Evolutionary conservation across 345 rosid genomes (phyloP), one percentile per base, ranked within the genome.

Genomic region (Alliaria petiolata): DNA sequence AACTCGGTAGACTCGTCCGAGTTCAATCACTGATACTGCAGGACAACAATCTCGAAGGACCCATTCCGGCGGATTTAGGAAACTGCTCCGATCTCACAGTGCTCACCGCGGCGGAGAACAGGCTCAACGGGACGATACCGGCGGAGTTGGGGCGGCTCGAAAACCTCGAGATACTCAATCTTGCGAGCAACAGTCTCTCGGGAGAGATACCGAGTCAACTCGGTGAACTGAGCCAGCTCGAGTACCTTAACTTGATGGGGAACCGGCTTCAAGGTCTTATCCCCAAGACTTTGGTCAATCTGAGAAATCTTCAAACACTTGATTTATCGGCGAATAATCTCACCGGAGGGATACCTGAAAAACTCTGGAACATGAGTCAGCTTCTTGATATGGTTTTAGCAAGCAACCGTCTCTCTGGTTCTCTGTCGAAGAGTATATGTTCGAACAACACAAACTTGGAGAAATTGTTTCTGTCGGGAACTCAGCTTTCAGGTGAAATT

Each of bases 121-220:
- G 52, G 25, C 86, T 95, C 40, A 89, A 84, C 53, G 96, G 95
- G 10, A 79, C 99, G 3, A 81, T 95, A 42, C 96, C 99, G 5
- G 67, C 19, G 6, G 89, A 88, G 52, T 28, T 95, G 61, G 86
- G 87, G 15, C 82, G 61, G 2, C 84, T 95, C 4, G 12, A 63
- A 42, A 83, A 78, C 39, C 91, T 95, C 10, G 74, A 77, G 50
- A 59, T 78, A 20, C 88, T 95, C 11, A 91, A 91, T 62, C 62
- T 95, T 64, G 91, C 79, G 10, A 86, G 80, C 83, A 91, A 95
- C 35, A 76, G 82, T 60, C 82, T 95, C 17, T 79, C 95, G 3
- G 96, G 99, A n/a, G 80, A 83, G 40, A 79, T 89, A 56, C 97
- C 95, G 9, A 71, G 63, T 15, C 76, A 85, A 78, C 73, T 95